Base-by-base conservation (phyloP, 768 basidiomycete genomes). In the Amyloporia xantha region DNA sequence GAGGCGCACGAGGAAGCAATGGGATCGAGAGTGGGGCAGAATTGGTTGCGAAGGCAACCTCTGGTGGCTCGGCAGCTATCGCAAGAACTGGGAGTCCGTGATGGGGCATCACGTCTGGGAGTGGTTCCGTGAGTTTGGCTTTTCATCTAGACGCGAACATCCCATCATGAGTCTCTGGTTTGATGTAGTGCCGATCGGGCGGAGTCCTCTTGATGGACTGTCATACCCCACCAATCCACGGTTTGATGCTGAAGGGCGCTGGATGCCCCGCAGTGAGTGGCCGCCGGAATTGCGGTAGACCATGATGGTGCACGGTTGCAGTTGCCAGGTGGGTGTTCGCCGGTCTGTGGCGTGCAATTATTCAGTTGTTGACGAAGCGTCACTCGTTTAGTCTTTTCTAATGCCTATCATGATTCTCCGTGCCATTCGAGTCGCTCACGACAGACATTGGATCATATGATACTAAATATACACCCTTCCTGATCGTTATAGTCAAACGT, bases 1-100 rank as follows among this genome's bases (percentile, higher is more conserved):
- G 53, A 68, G 67, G 27, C 64, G 60, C 27, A 76, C 71, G 15
- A 62, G 59, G 37, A 64, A 59, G 28, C 64, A 71, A 38, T 94
- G 88, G 84, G 80, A 91, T 54, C 66, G 68, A 21, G 91, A 94
- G 58, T 97, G 89, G 87, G 93, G 93, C 0, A 66, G 72, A 24
- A 69, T 87, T 1, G 70, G 74, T 5, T 78, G 71, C 25, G 93
- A 94, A 60, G 91, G 86, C 0, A 83, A 92, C 61, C 65, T 94
- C 5, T 97, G 93, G 93, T 90, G 85, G 82, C 66, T 79, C 28
- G 93, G 87, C 23, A 77, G 72, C 54, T 51, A 56, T 39, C 63
- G 71, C 42, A 69, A 66, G 37, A 84, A 83, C 54, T 96, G 92
- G 92, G 75, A 77, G 55, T 77, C 79, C 42, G 83, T 86, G 38